Conservation (phyloP, 2,329 filamentous ascomycete genomes). For the Fusarium sp. region DNA sequence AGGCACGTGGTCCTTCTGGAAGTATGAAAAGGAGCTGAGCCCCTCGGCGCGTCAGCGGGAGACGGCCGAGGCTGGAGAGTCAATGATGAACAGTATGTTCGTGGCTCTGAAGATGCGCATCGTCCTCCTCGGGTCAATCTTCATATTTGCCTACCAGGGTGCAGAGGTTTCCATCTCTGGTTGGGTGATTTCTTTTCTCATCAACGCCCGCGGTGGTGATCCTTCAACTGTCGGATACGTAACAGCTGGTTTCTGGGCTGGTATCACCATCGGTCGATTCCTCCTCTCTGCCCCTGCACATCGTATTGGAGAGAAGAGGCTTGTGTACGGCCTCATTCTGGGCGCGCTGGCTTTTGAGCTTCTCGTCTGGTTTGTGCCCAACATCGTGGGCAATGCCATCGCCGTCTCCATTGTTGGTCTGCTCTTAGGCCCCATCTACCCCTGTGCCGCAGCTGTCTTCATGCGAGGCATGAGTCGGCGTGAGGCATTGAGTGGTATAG, state of each 20-base stretch:
- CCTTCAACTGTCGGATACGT: slow-evolving; percentile 82
- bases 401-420: slow-evolving; percentile 77
- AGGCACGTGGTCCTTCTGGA: slow-evolving; percentile 74
- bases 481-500: slow-evolving; percentile 71
- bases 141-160: slow-evolving; percentile 89
- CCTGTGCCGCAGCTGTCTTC: slow-evolving; percentile 75
- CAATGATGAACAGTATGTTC: slow-evolving; percentile 57
- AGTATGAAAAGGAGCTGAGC: slow-evolving; percentile 71
- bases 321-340: slow-evolving; percentile 70
- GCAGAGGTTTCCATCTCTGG: slow-evolving; percentile 86
- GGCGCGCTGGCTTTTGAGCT: slow-evolving; percentile 76
- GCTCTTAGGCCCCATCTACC: slow-evolving; percentile 82
- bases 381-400: slow-evolving; percentile 76
- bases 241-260: slow-evolving; percentile 76
- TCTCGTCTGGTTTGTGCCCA: slow-evolving; percentile 82
- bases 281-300: slow-evolving; percentile 73
- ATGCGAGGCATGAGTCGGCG: slow-evolving; percentile 67
- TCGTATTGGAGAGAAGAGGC: slow-evolving; percentile 74
- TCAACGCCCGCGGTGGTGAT: slow-evolving; percentile 75
- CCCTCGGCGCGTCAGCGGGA: slow-evolving; percentile 51
- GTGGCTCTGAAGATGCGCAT: slow-evolving; percentile 63
- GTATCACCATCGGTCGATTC: slow-evolving; percentile 82
- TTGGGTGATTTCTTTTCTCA: slow-evolving; percentile 88
- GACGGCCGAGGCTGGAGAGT: slow-evolving; percentile 31
- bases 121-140: slow-evolving; percentile 79